phyloP scores from a whole-genome alignment of 2,329 filamentous ascomycete genomes.

The Aschersonia sp. region DNA sequence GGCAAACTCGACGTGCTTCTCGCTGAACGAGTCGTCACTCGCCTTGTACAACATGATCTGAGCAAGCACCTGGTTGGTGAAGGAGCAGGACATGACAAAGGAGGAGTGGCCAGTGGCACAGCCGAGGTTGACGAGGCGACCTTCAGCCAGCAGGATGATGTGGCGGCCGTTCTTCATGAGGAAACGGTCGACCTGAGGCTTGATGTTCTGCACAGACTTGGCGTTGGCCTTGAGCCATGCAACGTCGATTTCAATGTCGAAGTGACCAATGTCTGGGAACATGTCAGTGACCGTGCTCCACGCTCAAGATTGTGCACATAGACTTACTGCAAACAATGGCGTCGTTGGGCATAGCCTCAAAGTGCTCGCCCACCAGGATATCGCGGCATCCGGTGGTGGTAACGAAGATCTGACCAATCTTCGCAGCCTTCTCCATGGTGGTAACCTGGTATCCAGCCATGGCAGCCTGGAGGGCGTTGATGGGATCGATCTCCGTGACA shows the following conservation, averaged over 20 bases:
- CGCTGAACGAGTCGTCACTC: slow-evolving; percentile 69
- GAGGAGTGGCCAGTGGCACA: slow-evolving; percentile 98
- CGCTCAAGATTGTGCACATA: background rate
- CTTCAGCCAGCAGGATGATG: slow-evolving; percentile 97
- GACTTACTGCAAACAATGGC: slow-evolving; percentile 89
- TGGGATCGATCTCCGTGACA: slow-evolving; percentile 94
- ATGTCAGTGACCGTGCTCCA: background rate
- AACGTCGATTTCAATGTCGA: slow-evolving; percentile 99
- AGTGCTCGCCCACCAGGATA: slow-evolving; percentile 84
- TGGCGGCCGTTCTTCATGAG: slow-evolving; percentile 84
- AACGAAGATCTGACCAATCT: slow-evolving; percentile 90
- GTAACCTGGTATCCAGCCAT: slow-evolving; percentile 94
- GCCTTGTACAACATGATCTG: slow-evolving; percentile 98
- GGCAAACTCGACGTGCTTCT: slow-evolving; percentile 95
- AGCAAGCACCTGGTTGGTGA: slow-evolving; percentile 99
- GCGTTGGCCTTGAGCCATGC: slow-evolving; percentile 98
- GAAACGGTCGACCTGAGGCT: slow-evolving; percentile 99
- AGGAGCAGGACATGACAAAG: slow-evolving; percentile 99
- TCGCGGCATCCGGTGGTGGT: slow-evolving; percentile 99
- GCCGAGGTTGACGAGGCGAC: slow-evolving; percentile 97
- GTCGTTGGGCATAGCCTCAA: slow-evolving; percentile 91
- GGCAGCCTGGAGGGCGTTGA: slow-evolving; percentile 98
- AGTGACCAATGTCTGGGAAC: slow-evolving; percentile 77
- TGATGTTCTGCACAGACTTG: slow-evolving; percentile 91
- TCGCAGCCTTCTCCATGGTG: slow-evolving; percentile 93